Conservation (phyloP, 2,329 filamentous ascomycete genomes). For the Akanthomyces muscarius region DNA sequence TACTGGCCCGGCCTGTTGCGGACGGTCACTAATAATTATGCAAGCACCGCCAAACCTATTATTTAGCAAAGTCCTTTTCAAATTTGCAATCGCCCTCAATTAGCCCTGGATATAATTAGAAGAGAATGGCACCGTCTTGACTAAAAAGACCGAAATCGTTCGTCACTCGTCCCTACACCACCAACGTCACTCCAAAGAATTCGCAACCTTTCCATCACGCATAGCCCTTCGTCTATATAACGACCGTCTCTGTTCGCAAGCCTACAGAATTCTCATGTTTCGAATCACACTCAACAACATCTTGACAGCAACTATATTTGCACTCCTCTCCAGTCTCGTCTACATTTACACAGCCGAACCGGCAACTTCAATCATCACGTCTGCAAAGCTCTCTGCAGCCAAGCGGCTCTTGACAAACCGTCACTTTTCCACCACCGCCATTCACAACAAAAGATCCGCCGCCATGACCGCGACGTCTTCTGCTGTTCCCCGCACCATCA, state of each 20-base stretch:
- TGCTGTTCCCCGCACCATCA: slow-evolving; percentile 45
- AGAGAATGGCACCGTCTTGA: neutral
- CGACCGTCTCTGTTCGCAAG: neutral
- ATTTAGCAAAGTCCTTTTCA: neutral
- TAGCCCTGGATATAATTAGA: neutral
- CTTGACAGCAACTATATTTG: neutral
- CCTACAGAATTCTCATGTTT: neutral
- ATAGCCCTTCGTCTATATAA: slow-evolving; percentile 1
- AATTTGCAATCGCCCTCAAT: neutral
- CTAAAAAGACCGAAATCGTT: neutral
- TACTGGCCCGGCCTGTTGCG: neutral
- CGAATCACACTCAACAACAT: slow-evolving; percentile 3
- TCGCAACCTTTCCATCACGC: slow-evolving; percentile 11
- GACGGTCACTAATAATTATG: slow-evolving; percentile 8
- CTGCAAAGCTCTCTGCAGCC: neutral
- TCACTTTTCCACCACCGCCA: neutral
- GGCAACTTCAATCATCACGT: neutral
- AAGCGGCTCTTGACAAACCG: neutral
- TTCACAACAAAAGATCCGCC: neutral
- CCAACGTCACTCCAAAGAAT: neutral
- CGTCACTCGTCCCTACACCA: neutral
- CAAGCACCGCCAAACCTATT: neutral
- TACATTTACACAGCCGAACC: slow-evolving; percentile 1
- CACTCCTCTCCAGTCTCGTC: slow-evolving; percentile 3
- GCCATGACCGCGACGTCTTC: neutral